Evolutionary conservation across 2,329 filamentous ascomycete species (phyloP).

Genomic region (Blumeria hordei): DNA sequence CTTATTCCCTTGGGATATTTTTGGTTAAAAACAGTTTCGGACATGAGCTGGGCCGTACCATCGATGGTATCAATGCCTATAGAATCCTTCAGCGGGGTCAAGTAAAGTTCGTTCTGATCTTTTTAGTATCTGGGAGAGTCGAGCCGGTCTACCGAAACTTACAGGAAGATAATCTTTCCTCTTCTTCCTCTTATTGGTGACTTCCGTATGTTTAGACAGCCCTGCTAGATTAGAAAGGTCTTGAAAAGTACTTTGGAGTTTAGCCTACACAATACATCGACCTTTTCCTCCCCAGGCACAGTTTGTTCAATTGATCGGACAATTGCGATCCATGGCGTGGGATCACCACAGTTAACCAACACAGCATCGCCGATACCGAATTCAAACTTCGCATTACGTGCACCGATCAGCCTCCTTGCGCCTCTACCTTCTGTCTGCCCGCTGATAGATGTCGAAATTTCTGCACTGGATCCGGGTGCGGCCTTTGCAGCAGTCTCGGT

Average conservation of each 20-base stretch:
- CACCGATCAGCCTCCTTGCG: conserved; percentile 41
- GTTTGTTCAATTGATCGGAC: conserved; percentile 59
- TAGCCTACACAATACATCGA: conserved; percentile 48
- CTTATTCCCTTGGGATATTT: conserved; percentile 56
- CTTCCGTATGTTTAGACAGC: conserved; percentile 83
- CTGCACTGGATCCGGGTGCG: too few species aligned
- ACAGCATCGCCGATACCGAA: conserved; percentile 66
- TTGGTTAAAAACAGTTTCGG: conserved; percentile 38
- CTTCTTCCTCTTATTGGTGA: conserved; percentile 63
- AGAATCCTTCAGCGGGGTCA: conserved; percentile 65
- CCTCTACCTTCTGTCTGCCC: too few species aligned
- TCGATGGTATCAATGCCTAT: conserved; percentile 80
- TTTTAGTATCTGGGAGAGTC: not conserved
- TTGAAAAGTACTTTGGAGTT: too few species aligned
- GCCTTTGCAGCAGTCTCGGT: too few species aligned
- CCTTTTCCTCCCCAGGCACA: conserved; percentile 52
- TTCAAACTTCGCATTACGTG: conserved; percentile 52
- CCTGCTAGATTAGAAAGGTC: conserved; percentile 16
- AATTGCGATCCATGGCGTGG: conserved; percentile 81
- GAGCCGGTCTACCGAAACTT: conserved; percentile 8
- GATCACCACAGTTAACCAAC: conserved; percentile 62
- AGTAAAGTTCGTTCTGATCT: conserved; percentile 67
- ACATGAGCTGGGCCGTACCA: conserved; percentile 64
- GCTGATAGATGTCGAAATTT: too few species aligned
- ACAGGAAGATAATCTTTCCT: conserved; percentile 53